phyloP scores from a whole-genome alignment of 169 alveolate species.

The Condylostoma magnum region DNA sequence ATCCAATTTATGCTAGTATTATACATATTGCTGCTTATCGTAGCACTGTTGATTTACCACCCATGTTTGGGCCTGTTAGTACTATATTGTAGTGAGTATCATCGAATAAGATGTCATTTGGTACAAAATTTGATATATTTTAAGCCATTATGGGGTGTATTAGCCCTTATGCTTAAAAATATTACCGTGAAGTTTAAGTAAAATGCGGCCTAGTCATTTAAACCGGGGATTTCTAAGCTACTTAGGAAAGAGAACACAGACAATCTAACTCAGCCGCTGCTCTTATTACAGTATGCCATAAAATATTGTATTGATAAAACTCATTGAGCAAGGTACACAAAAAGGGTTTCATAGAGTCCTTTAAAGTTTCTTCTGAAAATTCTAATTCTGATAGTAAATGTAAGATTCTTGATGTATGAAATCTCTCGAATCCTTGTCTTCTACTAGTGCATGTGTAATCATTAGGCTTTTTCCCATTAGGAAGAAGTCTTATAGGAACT shows the following conservation, averaged over 20 bases:
- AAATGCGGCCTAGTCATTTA: slow-evolving; percentile 51
- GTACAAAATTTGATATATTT: slow-evolving; percentile 66
- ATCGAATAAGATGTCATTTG: slow-evolving; percentile 72
- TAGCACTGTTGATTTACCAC: slow-evolving; percentile 98
- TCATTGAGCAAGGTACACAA: slow-evolving; percentile 70
- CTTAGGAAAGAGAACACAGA: slow-evolving; percentile 83
- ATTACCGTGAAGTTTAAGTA: slow-evolving; percentile 22
- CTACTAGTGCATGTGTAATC: slow-evolving; percentile 92
- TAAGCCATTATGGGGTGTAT: slow-evolving; percentile 75
- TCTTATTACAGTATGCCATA: slow-evolving; percentile 66
- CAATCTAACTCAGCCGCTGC: slow-evolving; percentile 92
- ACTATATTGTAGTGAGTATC: slow-evolving; percentile 56
- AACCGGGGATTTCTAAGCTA: slow-evolving; percentile 11
- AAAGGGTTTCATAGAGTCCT: slow-evolving; percentile 80
- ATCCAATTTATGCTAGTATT: slow-evolving; percentile 98
- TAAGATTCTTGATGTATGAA: slow-evolving; percentile 58
- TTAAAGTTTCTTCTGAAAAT: slow-evolving; percentile 84
- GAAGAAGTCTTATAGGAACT: slow-evolving; percentile 65
- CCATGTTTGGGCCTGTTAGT: slow-evolving; percentile 99
- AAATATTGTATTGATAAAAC: slow-evolving; percentile 67
- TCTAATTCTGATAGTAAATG: slow-evolving; percentile 74
- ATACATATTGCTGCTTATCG: slow-evolving; percentile 95
- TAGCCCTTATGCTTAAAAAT: background rate
- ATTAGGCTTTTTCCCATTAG: slow-evolving; percentile 64
- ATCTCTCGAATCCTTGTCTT: slow-evolving; percentile 80